phyloP scores from a whole-genome alignment of 768 basidiomycete species.

The Rhizopogon vinicolor region DNA sequence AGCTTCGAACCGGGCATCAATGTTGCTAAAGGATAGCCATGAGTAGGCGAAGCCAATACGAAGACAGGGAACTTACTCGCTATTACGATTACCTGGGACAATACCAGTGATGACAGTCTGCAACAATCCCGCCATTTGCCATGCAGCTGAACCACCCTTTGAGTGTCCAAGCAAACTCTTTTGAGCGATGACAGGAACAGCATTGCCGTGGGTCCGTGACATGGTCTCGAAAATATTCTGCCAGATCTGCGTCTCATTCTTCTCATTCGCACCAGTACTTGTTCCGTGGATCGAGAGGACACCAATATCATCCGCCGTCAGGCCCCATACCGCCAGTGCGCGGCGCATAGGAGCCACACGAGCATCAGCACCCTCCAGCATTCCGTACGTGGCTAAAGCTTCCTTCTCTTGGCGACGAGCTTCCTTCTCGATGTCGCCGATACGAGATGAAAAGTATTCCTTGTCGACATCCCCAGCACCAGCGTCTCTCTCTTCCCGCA shows the following conservation, averaged over 20 bases:
- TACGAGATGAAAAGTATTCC: constrained; percentile 69
- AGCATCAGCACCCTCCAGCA: constrained; percentile 87
- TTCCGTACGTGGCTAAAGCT: constrained; percentile 89
- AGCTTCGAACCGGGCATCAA: constrained; percentile 88
- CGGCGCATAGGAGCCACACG: constrained; percentile 89
- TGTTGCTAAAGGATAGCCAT: constrained; percentile 53
- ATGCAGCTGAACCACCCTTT: constrained; percentile 98
- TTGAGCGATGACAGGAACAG: constrained; percentile 96
- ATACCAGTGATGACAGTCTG: constrained; percentile 84
- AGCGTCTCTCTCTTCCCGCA: constrained; percentile 71
- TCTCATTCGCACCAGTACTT: constrained; percentile 87
- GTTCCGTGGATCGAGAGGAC: constrained; percentile 89
- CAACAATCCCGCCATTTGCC: constrained; percentile 91
- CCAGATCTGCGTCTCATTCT: constrained; percentile 97
- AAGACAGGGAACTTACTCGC: constrained; percentile 62
- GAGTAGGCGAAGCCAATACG: neutral
- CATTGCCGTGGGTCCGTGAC: constrained; percentile 88
- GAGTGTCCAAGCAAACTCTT: constrained; percentile 97
- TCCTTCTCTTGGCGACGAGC: constrained; percentile 91
- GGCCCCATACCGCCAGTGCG: constrained; percentile 94
- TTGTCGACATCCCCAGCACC: constrained; percentile 50
- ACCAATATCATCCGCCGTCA: constrained; percentile 89
- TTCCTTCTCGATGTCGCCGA: constrained; percentile 86
- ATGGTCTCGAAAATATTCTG: constrained; percentile 90
- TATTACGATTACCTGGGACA: constrained; percentile 93